Conservation (phyloP, 2,329 filamentous ascomycete genomes). For the Byssothecium circinans region DNA sequence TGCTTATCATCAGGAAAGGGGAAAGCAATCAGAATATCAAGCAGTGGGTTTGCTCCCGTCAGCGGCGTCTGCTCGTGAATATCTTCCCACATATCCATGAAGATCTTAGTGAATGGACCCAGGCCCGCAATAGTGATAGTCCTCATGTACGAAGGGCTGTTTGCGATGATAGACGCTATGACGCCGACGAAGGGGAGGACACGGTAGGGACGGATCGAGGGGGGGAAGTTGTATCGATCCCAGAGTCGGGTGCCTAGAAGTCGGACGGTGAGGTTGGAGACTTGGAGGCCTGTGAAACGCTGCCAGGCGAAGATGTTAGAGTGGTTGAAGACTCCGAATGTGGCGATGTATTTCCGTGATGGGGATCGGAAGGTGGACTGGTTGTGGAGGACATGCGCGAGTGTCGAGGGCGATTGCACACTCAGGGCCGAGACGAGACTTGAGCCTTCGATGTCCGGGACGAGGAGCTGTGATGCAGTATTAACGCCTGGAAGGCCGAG, state of each 20-base stretch:
- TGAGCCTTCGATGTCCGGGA: background rate
- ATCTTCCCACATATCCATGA: background rate
- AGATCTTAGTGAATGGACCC: background rate
- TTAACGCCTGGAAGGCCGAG: background rate
- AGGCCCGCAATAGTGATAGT: constrained; percentile 3
- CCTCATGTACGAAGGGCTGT: background rate
- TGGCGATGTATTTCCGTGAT: background rate
- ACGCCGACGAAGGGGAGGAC: constrained; percentile 5
- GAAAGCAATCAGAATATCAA: constrained; percentile 5
- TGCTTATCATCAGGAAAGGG: background rate
- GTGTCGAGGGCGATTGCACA: background rate
- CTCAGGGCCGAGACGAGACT: background rate
- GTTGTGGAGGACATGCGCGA: background rate
- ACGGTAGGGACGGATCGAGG: background rate
- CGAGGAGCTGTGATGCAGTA: background rate
- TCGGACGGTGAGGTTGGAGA: constrained; percentile 60
- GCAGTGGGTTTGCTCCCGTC: background rate
- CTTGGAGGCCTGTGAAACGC: constrained; percentile 54
- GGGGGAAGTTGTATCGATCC: background rate
- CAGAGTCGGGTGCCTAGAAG: constrained; percentile 2
- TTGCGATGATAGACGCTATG: constrained; percentile 1
- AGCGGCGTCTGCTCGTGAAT: constrained; percentile 4
- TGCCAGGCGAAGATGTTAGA: constrained; percentile 4
- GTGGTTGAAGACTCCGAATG: constrained; percentile 2
- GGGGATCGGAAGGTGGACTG: background rate